A percentile compares a stretch with the other conserved stretches of the same genome.
phyloP scores from a whole-genome alignment of 257 asterid genomes.

The Solanum gracilifrons region DNA sequence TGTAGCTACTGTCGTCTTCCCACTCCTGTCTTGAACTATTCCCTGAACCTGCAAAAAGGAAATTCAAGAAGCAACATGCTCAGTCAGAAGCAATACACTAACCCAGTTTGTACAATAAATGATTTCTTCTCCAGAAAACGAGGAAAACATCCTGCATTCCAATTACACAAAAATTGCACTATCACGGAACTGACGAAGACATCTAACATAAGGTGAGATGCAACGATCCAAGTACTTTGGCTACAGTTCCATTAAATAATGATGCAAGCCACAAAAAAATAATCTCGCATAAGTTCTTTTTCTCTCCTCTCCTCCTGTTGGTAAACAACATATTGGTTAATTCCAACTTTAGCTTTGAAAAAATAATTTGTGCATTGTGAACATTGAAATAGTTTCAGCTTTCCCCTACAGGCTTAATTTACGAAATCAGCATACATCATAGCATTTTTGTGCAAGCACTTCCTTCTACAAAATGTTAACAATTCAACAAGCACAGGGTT shows the following conservation, averaged over 20 bases:
- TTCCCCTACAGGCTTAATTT: not conserved
- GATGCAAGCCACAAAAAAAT: not conserved
- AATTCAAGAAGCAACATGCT: not conserved
- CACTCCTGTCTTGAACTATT: constrained; percentile 67
- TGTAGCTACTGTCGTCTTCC: constrained; percentile 77
- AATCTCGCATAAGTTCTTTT: not conserved
- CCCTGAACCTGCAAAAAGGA: constrained; percentile 73
- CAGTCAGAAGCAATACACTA: not conserved
- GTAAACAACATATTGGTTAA: not conserved
- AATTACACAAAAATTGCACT: not conserved
- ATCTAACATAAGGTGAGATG: not conserved
- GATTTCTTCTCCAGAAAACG: not conserved
- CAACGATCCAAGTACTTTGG: not conserved
- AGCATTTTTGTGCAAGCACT: not conserved
- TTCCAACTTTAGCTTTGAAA: not conserved
- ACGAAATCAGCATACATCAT: not conserved
- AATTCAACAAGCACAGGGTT: not conserved
- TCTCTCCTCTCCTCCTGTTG: not conserved
- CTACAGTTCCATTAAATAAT: not conserved
- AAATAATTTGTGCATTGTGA: not conserved
- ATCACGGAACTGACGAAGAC: not conserved
- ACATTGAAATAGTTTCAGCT: not conserved
- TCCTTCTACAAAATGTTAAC: not conserved
- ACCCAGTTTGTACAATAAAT: not conserved
- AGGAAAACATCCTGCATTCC: not conserved